A percentile compares a stretch with the other conserved stretches of the same genome.
These are phyloP conservation scores for Zygoascus biomembranicola DNA, from an alignment of 805 yeast genomes.

Conservation along the genomic window DNA sequence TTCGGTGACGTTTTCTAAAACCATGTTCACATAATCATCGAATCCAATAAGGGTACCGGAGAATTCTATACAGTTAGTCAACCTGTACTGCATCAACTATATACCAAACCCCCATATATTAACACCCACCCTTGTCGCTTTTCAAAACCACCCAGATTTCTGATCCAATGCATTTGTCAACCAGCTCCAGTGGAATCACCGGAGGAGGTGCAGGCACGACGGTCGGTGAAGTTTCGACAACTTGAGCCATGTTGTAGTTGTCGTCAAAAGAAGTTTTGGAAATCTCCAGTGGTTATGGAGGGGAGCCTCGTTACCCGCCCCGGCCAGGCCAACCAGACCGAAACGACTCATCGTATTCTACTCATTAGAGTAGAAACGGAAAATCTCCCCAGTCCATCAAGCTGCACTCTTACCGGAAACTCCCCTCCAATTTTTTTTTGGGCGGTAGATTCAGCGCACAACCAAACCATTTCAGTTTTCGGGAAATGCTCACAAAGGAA, in stretches of 20 bases:
- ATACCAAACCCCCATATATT: not conserved
- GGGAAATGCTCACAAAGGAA: not conserved
- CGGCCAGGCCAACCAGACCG: too few species aligned
- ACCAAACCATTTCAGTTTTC: too few species aligned
- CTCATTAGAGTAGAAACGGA: too few species aligned
- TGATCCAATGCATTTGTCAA: constrained; percentile 81
- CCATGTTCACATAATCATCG: constrained; percentile 83
- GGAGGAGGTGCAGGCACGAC: constrained; percentile 7
- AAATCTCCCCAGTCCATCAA: too few species aligned
- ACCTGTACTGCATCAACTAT: not conserved
- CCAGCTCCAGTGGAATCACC: constrained; percentile 67
- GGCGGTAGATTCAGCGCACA: too few species aligned
- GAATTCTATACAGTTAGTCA: constrained; percentile 51
- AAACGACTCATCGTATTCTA: too few species aligned
- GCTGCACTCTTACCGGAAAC: too few species aligned
- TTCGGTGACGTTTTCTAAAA: constrained; percentile 74
- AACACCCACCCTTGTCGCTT: constrained; percentile 31
- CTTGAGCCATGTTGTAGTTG: not conserved
- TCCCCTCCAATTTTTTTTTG: too few species aligned
- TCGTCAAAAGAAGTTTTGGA: too few species aligned
- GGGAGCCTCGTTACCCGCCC: too few species aligned
- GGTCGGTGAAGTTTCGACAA: not conserved
- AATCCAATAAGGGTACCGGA: constrained; percentile 86
- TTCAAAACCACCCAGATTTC: constrained; percentile 64
- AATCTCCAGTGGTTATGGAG: too few species aligned